Evolutionary conservation across 371 early-diverging fungal species (phyloP), one percentile per base, ranked within the genome.

Genomic region (Mortierella sp.): DNA sequence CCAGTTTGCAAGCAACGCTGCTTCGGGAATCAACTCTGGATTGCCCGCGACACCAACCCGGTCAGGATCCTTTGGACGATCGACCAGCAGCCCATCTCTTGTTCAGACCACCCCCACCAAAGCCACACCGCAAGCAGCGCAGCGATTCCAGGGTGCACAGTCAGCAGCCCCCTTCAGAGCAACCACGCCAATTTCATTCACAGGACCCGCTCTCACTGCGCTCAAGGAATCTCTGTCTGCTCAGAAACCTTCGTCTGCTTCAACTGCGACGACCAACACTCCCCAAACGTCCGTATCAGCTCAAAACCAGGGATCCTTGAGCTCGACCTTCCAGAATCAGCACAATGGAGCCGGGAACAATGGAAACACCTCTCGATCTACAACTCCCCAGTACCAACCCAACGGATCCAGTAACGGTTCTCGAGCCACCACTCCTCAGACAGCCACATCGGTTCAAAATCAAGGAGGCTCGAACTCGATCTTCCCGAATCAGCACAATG

Each of bases 81-180:
- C 70, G 19, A 64, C 64, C 11, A 79, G 79, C 47, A 79, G 79
- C n/a, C 79, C 79, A 16, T 73, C 79, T 4, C 31, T 79, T 16
- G 78, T 78, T 11, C 78, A 78, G 43, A 73, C 74, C 8, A 73
- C 79, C 4, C 79, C 74, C 10, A 79, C 79, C 7, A 79, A 69
- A 63, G 16, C 14, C 16, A 31, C 52, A 41, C 4, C 39, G 8
- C n/a, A 50, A 41, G 6, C n/a, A 5, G 40, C 45, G 52, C 63
- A 68, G 58, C 68, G 14, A 39, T 19, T 39, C 6, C 71, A 61
- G 13, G 34, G 34, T 37, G 70, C 50, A 31, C 63, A 39, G 19
- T 45, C 47, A 11, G 24, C 52, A 50, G 66, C 45, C 9, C 66
- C 66, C 10, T 70, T 61, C 50, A 76, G 58, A 58, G 50, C 50